Evolutionary conservation across 2,329 filamentous ascomycete species (phyloP), one percentile per base, ranked within the genome.

Genomic region (Pyrenophora teres): DNA sequence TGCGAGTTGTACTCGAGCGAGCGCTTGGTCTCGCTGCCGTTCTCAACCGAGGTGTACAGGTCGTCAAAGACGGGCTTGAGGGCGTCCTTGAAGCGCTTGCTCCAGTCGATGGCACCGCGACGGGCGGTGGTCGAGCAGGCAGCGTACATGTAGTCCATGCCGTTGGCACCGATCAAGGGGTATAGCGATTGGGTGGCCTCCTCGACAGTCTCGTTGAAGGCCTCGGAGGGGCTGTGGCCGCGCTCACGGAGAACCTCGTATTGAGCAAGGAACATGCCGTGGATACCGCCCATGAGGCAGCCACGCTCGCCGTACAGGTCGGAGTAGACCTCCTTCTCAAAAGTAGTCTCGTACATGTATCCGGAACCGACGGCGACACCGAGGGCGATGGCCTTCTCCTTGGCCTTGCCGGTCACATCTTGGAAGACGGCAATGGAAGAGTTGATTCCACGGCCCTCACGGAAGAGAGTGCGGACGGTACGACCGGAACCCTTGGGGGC

Each of bases 61-160:
- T 90, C 84, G 82, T 97, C 93, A 86, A 99, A 99, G 75, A 99
- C 89, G 73, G 94, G 94, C 89, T 97, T 97, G 75, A 99, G 86
- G 75, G 89, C 92, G 68, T 93, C 89, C 89, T 97, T 97, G 91
- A 99, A 99, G 76, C 84, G 85, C 78, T 88, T 87, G 76, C 88
- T 93, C 94, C 94, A 99, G 86, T 99, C 94, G 76, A 99, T 96
- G 80, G 94, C 94, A 80, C 94, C 94, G 76, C 94, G 92, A 74
- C 94, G 91, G 74, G 94, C 94, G 53, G 94, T 99, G 76, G 94
- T 99, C 61, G 93, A 97, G 89, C 94, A 99, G 67, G 94, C 94
- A 77, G 93, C 92, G 83, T 95, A 99, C 94, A 99, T 99, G 92
- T 95, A 99, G 84, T 99, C 94, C 94, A 99, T 97, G 74, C 94